Evolutionary conservation across 2,329 filamentous ascomycete species (phyloP), one percentile per base, ranked within the genome.

Genomic region (Tolypocladium ovalisporum): DNA sequence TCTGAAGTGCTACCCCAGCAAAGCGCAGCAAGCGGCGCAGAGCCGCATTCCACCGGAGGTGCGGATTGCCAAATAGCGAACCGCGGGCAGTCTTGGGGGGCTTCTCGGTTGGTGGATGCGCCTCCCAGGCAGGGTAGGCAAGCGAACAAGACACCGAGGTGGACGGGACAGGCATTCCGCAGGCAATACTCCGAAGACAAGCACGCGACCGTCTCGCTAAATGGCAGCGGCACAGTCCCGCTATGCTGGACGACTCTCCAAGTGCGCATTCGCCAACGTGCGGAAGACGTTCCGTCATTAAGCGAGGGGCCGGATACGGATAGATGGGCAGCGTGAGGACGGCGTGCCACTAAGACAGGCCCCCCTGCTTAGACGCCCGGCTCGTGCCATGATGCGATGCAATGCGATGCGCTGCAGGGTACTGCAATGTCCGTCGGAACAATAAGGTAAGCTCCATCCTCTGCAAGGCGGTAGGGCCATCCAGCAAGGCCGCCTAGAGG

Each of bases 281-380:
- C 58, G 58, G 58, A 59, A 52, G 36, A 3, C 17, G 34, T 59
- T 59, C 58, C 58, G 58, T 40, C 35, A 57, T 59, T 57, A 59
- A 59, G 58, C 55, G 58, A 59, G 34, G 52, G 9, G n/a, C 36
- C 39, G 42, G 29, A 32, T 17, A 42, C 39, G 42, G 29, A 32
- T 17, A 44, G 52, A 32, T 17, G 44, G 42, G 24, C 42, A 24
- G 13, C 12, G 27, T 19, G 42, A 29, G 44, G 27, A n/a, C 47
- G 47, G 47, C 47, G 47, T 51, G 47, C 17, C 47, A n/a, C 27
- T 34, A 32, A n/a, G 17, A 51, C 47, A 32, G 42, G 40, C 22
- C 4, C 32, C 51, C 51, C 35, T 35, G 51, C 51, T 27, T 35
- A 53, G 34, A 37, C 34, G 51, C 52, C 52, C 35, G 52, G 52